Conservation (phyloP, 805 yeast species). For the Nakazawaea anatomiae region DNA sequence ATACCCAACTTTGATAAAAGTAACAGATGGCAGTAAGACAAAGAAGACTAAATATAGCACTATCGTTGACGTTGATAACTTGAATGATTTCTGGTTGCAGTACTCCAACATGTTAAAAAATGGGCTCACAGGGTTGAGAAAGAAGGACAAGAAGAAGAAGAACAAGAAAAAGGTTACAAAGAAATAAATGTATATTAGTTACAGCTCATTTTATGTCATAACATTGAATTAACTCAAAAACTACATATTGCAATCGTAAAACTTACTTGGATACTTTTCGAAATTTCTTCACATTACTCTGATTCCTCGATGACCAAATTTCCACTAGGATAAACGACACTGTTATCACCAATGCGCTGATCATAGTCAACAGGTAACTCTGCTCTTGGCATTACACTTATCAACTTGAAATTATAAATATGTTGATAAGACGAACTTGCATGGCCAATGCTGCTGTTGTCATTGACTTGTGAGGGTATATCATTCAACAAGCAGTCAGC, state of each 20-base stretch:
- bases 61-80: constrained; percentile 51
- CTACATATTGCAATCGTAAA: no score
- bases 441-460: constrained; percentile 11
- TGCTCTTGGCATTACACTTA: constrained; percentile 52
- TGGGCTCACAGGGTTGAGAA: constrained; percentile 71
- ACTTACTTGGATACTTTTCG: no score
- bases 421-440: constrained; percentile 36
- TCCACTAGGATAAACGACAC: constrained; percentile 43
- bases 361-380: constrained; percentile 28
- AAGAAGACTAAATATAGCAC: constrained; percentile 64
- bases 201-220: background rate
- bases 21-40: constrained; percentile 42
- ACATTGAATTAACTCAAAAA: no score
- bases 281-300: background rate
- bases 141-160: constrained; percentile 76
- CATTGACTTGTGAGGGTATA: constrained; percentile 3
- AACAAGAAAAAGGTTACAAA: constrained; percentile 39
- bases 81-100: constrained; percentile 73
- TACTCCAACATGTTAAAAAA: constrained; percentile 64
- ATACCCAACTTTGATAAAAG: constrained; percentile 11
- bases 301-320: constrained; percentile 9
- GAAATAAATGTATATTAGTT: constrained; percentile 4
- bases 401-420: constrained; percentile 41
- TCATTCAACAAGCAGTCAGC: constrained; percentile 46
- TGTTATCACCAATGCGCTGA: constrained; percentile 32